These are phyloP conservation scores for Fusarium anthophilum DNA, from an alignment of 2,329 filamentous ascomycete genomes.

Conservation along the genomic window DNA sequence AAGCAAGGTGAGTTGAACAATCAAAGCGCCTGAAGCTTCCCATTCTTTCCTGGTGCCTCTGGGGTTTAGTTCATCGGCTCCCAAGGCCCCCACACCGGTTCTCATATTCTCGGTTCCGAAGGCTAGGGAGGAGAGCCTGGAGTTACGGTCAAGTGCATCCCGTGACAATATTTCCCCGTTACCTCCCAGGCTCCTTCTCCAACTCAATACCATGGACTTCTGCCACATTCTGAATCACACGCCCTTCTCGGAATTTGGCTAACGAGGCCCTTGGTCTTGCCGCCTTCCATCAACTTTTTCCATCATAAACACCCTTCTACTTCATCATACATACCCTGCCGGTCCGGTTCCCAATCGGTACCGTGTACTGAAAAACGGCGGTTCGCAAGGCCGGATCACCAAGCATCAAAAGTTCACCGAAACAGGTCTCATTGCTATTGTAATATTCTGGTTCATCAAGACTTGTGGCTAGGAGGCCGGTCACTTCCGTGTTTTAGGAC, in stretches of 20 bases:
- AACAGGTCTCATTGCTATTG: conserved; percentile 14
- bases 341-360: conserved; percentile 30
- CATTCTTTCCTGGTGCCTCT: conserved; percentile 7
- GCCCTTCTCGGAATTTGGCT: background rate
- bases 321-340: conserved; percentile 27
- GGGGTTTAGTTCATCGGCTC: conserved; percentile 21
- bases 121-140: background rate
- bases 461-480: conserved; percentile 2
- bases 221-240: background rate
- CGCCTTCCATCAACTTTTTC: background rate
- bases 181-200: background rate
- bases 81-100: conserved; percentile 15
- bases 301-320: conserved; percentile 20
- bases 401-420: background rate
- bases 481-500: conserved; percentile 24
- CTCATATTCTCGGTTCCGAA: conserved; percentile 17
- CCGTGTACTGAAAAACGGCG: conserved; percentile 6
- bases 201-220: background rate
- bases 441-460: background rate
- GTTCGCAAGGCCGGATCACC: conserved; percentile 18
- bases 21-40: conserved; percentile 31
- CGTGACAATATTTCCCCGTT: background rate
- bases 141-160: background rate
- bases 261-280: background rate
- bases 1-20: background rate